phyloP scores from a whole-genome alignment of 306 rosid genomes.

The Vigna unguiculata region DNA sequence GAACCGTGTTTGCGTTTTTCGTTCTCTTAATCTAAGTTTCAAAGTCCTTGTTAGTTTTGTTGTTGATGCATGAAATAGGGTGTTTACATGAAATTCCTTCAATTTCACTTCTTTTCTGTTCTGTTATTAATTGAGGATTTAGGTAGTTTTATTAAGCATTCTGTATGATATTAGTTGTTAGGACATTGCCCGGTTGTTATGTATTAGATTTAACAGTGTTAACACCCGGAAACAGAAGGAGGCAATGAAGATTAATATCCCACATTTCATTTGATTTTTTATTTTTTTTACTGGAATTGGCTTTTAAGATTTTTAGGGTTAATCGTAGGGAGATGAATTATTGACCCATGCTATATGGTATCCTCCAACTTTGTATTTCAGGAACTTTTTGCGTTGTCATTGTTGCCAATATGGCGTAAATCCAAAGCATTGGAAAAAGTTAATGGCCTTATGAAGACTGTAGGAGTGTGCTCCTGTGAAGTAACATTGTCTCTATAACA shows the following conservation, averaged over 20 bases:
- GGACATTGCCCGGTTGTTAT: neutral
- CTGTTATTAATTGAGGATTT: neutral
- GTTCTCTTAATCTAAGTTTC: neutral
- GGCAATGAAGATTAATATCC: neutral
- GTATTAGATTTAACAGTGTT: neutral
- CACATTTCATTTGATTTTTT: neutral
- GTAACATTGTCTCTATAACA: neutral
- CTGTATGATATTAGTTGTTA: conserved; percentile 24
- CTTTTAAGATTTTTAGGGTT: neutral
- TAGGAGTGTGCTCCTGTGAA: neutral
- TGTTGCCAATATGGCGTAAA: neutral
- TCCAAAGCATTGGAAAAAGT: neutral
- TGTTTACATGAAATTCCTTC: neutral
- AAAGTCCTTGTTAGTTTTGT: neutral
- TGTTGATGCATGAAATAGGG: neutral
- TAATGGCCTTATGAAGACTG: neutral
- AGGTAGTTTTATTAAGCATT: neutral
- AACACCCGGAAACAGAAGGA: neutral
- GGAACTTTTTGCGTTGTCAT: neutral
- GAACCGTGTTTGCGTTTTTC: neutral
- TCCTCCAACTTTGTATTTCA: neutral
- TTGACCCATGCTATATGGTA: neutral
- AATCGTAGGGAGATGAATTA: neutral
- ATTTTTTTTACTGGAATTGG: neutral
- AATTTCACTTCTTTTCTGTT: neutral